phyloP scores from a whole-genome alignment of 176 grass and related monocot species.

The Hyparrhenia diplandra region DNA sequence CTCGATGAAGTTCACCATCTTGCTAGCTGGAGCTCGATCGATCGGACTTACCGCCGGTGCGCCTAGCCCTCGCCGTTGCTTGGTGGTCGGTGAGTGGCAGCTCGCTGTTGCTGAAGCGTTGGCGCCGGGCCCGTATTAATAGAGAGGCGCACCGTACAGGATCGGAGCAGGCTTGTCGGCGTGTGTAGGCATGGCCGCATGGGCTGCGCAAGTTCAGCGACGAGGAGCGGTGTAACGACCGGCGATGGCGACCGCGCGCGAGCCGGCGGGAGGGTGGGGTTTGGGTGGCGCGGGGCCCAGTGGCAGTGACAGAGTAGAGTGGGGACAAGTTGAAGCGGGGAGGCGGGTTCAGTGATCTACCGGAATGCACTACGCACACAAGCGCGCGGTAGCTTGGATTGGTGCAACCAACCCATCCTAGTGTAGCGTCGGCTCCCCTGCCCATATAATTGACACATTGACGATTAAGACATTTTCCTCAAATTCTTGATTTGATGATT shows the following conservation, averaged over 20 bases:
- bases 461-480: neutral
- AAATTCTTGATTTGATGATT: neutral
- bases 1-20: slow-evolving; percentile 92
- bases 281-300: slow-evolving; percentile 19
- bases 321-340: neutral
- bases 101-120: neutral
- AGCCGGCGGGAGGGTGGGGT: slow-evolving; percentile 28
- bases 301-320: neutral
- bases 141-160: slow-evolving; percentile 1
- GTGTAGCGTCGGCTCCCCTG: neutral
- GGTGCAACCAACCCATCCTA: slow-evolving; percentile 46
- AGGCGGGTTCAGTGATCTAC: slow-evolving; percentile 48
- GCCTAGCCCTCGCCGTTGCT: neutral
- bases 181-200: neutral
- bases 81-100: neutral
- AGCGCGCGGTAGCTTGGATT: slow-evolving; percentile 29
- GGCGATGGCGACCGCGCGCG: slow-evolving; percentile 15
- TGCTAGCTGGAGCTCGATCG: neutral
- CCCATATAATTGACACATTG: neutral
- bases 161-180: neutral
- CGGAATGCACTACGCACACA: neutral
- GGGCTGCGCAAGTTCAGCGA: neutral
- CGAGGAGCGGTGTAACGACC: slow-evolving; percentile 28
- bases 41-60: no score
- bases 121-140: slow-evolving; percentile 4